These are phyloP conservation scores for Alternaria sp. DNA, from an alignment of 2,329 filamentous ascomycete genomes.

Conservation along the genomic window DNA sequence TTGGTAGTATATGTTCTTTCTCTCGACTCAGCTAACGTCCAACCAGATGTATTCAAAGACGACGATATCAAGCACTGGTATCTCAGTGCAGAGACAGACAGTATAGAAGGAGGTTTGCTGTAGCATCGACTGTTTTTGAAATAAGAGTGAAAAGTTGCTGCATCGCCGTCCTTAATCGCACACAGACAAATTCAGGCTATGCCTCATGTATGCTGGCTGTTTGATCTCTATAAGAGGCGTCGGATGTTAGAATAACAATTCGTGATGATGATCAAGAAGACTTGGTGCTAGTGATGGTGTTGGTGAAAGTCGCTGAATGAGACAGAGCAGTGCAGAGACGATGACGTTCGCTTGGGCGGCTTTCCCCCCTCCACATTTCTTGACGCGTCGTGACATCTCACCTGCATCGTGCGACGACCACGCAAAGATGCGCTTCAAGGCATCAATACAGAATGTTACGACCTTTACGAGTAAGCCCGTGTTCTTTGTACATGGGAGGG, in stretches of 20 bases:
- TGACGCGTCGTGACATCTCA: constrained; percentile 33
- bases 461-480: constrained; percentile 61
- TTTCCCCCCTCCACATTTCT: constrained; percentile 14
- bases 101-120: neutral
- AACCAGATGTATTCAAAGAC: constrained; percentile 36
- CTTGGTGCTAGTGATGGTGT: neutral
- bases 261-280: neutral
- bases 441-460: constrained; percentile 60
- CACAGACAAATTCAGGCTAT: neutral
- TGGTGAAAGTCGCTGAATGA: neutral
- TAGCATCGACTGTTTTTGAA: neutral
- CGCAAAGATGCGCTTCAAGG: constrained; percentile 62
- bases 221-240: neutral
- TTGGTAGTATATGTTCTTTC: constrained; percentile 4
- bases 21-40: constrained; percentile 3
- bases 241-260: neutral
- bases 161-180: neutral
- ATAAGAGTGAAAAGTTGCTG: neutral
- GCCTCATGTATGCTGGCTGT: neutral
- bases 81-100: constrained; percentile 24
- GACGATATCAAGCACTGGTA: constrained; percentile 26
- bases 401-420: constrained; percentile 21
- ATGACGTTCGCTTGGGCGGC: constrained; percentile 21
- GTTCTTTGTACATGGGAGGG: fast-evolving
- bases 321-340: neutral